A percentile compares a stretch with the other conserved stretches of the same genome.
Conservation (phyloP, 345 rosid species). For the Camelina sativa region DNA sequence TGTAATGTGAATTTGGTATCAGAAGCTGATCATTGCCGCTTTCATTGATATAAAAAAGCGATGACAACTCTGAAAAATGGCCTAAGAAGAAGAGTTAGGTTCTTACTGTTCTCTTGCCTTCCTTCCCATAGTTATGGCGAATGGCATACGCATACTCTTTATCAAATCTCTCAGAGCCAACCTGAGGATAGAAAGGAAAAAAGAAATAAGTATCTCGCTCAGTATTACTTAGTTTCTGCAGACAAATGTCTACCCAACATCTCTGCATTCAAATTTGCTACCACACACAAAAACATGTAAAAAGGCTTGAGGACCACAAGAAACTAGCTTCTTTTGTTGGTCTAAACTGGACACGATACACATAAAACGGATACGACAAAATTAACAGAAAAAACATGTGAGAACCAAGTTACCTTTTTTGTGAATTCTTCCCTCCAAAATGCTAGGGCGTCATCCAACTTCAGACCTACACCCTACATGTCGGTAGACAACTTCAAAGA, state of each 20-base stretch:
- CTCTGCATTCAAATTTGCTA: constrained; percentile 7
- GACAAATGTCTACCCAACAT: not conserved
- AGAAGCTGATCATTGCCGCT: not conserved
- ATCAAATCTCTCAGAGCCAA: constrained; percentile 88
- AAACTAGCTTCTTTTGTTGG: constrained; percentile 24
- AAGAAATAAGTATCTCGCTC: not conserved
- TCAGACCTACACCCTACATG: constrained; percentile 82
- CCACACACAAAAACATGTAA: not conserved
- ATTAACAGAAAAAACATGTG: constrained; percentile 14
- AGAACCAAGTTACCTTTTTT: constrained; percentile 60
- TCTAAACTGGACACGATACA: not conserved
- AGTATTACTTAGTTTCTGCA: constrained; percentile 14
- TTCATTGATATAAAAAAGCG: not conserved
- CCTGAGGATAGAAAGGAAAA: constrained; percentile 47
- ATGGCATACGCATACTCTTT: constrained; percentile 88
- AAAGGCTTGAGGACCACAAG: not conserved
- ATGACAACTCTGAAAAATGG: constrained; percentile 4
- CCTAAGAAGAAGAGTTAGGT: not conserved
- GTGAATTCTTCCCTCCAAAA: constrained; percentile 95
- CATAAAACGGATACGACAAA: not conserved
- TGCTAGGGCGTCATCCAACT: constrained; percentile 91
- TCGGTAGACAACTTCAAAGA: not conserved
- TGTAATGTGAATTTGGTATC: constrained; percentile 23
- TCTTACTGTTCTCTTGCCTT: constrained; percentile 92
- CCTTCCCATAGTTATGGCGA: constrained; percentile 92